Evolutionary conservation across 2,329 filamentous ascomycete species (phyloP).

Genomic region (Tolypocladium paradoxum): DNA sequence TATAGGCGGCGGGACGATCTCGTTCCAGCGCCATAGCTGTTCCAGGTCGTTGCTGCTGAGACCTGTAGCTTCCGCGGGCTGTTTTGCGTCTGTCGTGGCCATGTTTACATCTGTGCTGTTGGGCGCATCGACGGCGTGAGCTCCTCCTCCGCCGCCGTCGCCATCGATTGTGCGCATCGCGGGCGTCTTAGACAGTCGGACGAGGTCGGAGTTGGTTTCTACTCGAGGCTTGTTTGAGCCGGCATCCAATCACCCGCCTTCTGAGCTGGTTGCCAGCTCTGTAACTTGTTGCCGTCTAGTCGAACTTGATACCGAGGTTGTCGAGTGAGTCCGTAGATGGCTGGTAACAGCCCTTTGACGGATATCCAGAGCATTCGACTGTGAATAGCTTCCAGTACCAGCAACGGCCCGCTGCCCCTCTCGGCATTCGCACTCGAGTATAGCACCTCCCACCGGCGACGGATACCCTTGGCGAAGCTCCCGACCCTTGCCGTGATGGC

Average conservation of each 20-base stretch:
- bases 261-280: not conserved
- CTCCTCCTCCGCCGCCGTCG: not conserved
- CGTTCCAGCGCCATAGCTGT: conserved; percentile 37
- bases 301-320: not conserved
- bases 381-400: not conserved
- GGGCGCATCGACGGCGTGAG: not conserved
- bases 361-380: not conserved
- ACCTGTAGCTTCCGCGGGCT: not conserved
- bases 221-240: not conserved
- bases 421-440: not conserved
- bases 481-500: not conserved
- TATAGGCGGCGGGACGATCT: conserved; percentile 26
- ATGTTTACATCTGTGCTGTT: not conserved
- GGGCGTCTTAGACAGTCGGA: not conserved
- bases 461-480: not conserved
- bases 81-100: not conserved
- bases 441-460: not conserved
- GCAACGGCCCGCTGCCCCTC: not conserved
- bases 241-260: not conserved
- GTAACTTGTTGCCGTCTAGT: not conserved
- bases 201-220: not conserved
- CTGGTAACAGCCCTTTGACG: not conserved
- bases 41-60: conserved; percentile 25
- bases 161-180: not conserved
- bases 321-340: not conserved